Conservation (phyloP, 106 monocot genomes). For the Dioscorea zingiberensis region DNA sequence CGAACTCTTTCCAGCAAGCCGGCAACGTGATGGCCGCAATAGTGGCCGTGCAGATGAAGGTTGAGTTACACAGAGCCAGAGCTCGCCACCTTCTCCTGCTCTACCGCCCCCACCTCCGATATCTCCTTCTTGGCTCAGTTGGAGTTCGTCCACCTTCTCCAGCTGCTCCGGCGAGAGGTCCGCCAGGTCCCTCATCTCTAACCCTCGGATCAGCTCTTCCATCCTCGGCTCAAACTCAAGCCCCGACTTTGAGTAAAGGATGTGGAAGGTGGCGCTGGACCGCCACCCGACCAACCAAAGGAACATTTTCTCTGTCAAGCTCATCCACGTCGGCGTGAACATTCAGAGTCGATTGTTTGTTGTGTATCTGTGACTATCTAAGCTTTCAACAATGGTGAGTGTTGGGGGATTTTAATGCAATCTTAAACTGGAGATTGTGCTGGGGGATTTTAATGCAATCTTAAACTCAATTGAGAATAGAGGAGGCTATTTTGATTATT, state of each 20-base stretch:
- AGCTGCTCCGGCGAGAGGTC: constrained; percentile 25
- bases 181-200: constrained; percentile 21
- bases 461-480: too few relatives aligned
- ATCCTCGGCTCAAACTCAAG: constrained; percentile 41
- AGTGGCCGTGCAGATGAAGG: too few relatives aligned
- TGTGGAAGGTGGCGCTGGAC: constrained; percentile 47
- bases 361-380: too few relatives aligned
- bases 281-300: constrained; percentile 76
- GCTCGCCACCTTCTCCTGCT: constrained; percentile 41
- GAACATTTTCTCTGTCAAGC: constrained; percentile 52
- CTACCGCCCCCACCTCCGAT: constrained; percentile 23
- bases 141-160: constrained; percentile 25
- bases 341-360: too few relatives aligned
- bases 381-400: too few relatives aligned
- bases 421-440: too few relatives aligned
- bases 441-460: too few relatives aligned
- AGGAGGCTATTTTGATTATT: too few relatives aligned
- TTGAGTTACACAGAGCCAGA: too few relatives aligned
- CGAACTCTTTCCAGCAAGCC: too few relatives aligned
- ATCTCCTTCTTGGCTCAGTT: constrained; percentile 30
- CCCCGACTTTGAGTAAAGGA: constrained; percentile 68
- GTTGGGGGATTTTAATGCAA: too few relatives aligned
- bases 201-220: constrained; percentile 19
- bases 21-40: too few relatives aligned
- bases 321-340: constrained; percentile 58